Evolutionary conservation across 805 yeast species (phyloP).

Genomic region (Alloascoidea hylecoeti): DNA sequence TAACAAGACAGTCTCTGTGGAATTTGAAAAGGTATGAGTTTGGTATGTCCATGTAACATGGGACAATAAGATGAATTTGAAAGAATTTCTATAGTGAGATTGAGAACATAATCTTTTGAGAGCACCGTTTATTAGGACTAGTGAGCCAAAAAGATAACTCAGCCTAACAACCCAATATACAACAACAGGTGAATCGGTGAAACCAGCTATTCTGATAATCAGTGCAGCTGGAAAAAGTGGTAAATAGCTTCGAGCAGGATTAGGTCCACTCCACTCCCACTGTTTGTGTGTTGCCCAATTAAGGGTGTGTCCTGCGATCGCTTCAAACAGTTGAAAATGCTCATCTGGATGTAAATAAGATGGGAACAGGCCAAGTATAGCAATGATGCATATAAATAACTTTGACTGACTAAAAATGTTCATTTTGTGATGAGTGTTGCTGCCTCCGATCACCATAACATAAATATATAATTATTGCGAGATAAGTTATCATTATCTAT

Average conservation of each 20-base stretch:
- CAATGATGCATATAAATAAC: too few species aligned
- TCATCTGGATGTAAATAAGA: constrained; percentile 98
- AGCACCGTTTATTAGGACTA: constrained; percentile 23
- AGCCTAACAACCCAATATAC: constrained; percentile 41
- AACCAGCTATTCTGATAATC: constrained; percentile 16
- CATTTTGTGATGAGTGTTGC: too few species aligned
- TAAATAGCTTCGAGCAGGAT: constrained; percentile 58
- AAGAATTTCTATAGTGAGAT: too few species aligned
- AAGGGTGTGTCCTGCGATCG: constrained; percentile 30
- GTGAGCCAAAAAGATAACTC: constrained; percentile 23
- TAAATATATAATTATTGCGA: too few species aligned
- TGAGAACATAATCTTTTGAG: constrained; percentile 33
- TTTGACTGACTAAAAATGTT: too few species aligned
- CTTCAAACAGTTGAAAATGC: constrained; percentile 85
- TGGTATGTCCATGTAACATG: constrained; percentile 73
- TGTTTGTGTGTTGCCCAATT: constrained; percentile 39
- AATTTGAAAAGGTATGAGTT: constrained; percentile 81
- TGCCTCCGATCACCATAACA: too few species aligned
- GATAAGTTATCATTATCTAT: too few species aligned
- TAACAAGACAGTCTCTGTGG: constrained; percentile 47
- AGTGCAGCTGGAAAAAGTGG: constrained; percentile 55
- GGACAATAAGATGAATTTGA: constrained; percentile 31
- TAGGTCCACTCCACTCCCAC: constrained; percentile 62
- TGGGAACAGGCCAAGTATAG: too few species aligned
- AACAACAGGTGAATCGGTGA: constrained; percentile 26